These are phyloP conservation scores for Bipolaris sorokiniana DNA, from an alignment of 2,329 filamentous ascomycete species.

Conservation along the genomic window DNA sequence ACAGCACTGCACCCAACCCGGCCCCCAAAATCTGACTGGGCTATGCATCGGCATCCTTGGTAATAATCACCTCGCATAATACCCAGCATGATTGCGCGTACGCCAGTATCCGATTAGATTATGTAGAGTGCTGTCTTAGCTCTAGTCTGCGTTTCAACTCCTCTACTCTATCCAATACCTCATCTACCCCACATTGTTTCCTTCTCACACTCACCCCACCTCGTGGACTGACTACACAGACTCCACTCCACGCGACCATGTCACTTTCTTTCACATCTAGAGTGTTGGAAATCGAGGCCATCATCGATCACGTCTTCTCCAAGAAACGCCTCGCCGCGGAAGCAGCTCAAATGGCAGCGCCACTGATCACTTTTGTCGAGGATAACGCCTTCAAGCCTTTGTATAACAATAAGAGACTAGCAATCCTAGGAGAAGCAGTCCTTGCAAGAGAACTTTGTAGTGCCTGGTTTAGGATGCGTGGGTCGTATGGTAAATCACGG, in stretches of 20 bases:
- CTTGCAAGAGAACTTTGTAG: conserved; percentile 13
- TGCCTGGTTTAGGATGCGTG: conserved; percentile 18
- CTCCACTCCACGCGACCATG: not conserved
- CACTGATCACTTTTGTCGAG: not conserved
- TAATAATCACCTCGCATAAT: not conserved
- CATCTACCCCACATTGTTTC: not conserved
- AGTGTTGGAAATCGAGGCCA: conserved; percentile 7
- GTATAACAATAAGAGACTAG: conserved; percentile 19
- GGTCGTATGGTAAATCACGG: conserved; percentile 7
- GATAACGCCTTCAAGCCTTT: not conserved
- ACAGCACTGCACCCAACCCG: not conserved
- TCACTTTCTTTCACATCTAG: not conserved
- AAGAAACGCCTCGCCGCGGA: conserved; percentile 19
- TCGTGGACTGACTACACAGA: not conserved
- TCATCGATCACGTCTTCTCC: conserved; percentile 14
- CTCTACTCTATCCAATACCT: not conserved
- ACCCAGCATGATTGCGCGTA: not conserved
- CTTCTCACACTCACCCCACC: not conserved
- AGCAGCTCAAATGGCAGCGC: conserved; percentile 20
- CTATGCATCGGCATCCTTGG: not conserved
- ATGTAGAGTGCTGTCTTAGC: not conserved
- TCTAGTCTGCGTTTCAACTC: not conserved
- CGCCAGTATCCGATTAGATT: not conserved
- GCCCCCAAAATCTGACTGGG: conserved; percentile 2
- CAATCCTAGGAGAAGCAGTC: conserved; percentile 17